Evolutionary conservation across 495 filamentous ascomycete species (phyloP), one percentile per base, ranked within the genome.

Genomic region (Antarctomyces pellizariae): DNA sequence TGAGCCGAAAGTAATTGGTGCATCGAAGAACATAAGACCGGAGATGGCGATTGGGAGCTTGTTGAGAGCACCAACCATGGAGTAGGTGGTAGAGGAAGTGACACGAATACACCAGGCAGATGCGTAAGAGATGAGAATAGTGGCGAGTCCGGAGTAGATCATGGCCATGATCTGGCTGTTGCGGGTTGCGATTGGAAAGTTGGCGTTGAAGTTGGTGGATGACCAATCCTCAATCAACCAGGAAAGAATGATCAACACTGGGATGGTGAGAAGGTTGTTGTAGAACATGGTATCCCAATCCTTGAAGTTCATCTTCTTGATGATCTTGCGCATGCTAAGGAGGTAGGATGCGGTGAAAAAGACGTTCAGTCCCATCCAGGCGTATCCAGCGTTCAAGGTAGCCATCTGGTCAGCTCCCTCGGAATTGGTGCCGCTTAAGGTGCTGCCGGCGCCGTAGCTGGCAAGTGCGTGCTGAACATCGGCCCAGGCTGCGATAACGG

Each of bases 241-340:
- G 14, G 89, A 84, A 53, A 67, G 69, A 36, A 77, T 50, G 26
- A 93, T 46, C 15, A 99, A 67, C 37, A 95, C 73, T 27, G 86
- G 86, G 34, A 99, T 92, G 13, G 82, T 90, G 33, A 99, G 68
- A 23, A 99, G 65, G 50, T 99, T 99, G 67, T 99, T 99, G 60
- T 99, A 99, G 54, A 84, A 99, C 86, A 97, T 97, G 36, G 83
- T 91, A 50, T 99, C 86, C 54, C 89, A 93, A 45, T 99, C 86
- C 59, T 92, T 93, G 54, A 99, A 95, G 62, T 92, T 93, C 51
- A 89, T 95, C 57, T 90, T 63, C 68, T 95, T 95, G 44, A 95
- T 95, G 29, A 89, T 68, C 64, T 99, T 99, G 44, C 84, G 68
- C 89, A 93, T 99, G 33, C 72, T 64, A 22, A 99, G 53, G 18